Evolutionary conservation across 2,329 filamentous ascomycete species (phyloP), one percentile per base, ranked within the genome.

Genomic region (Neocucurbitaria cava): DNA sequence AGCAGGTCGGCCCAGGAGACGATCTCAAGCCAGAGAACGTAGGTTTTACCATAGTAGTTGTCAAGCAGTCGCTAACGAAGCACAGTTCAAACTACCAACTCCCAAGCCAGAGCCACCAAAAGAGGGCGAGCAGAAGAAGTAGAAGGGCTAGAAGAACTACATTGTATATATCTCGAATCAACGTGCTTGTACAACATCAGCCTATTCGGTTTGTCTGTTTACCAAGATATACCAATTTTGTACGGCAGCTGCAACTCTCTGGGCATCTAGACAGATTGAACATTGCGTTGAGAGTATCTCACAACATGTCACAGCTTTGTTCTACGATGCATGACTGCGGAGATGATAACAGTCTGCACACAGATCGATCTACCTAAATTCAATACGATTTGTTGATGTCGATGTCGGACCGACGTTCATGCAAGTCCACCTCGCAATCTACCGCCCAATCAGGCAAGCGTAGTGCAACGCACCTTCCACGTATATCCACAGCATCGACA

Each of bases 91-190:
- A 82, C 83, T 99, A 60, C 95, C 96, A 24, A 96, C 90, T 44
- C 91, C 95, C 48, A 96, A 97, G 82, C 94, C 95, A 4, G 95
- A 99, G 80, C 89, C 75, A 40, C 75, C 91, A 72, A 92, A 92
- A 83, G 88, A 90, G 76, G 90, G 93, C 74, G 90, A 95, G 79
- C 86, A 89, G 69, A 96, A 97, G 89, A 96, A 97, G 83, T 94
- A 92, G 72, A 72, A 52, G 36, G 23, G 15, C 41, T 56, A 52
- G 58, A 68, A 52, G 58, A 65, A 69, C 64, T 71, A 60, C 69
- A 59, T 64, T 78, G 74, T 76, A 77, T 72, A 77, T 75, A 76
- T 61, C 62, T 68, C 60, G 60, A 72, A 68, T 72, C 59, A 51
- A 72, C 46, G 53, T 59, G 51, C 41, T 49, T 58, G 50, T 60